Conservation (phyloP, 306 rosid genomes). For the Cucurbita pepo region DNA sequence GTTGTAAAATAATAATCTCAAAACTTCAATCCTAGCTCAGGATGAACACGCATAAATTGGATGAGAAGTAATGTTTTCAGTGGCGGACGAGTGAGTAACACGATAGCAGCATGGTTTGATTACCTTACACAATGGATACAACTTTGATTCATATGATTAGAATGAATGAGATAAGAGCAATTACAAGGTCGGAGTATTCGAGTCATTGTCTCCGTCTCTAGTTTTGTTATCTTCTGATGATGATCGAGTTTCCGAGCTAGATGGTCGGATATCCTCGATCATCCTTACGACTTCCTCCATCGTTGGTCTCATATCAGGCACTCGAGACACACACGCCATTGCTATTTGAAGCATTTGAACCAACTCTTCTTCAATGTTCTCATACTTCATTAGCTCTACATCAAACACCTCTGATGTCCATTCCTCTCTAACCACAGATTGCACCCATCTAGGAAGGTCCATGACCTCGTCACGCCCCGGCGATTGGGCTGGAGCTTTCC, state of each 20-base stretch:
- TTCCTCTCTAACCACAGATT: slow-evolving; percentile 76
- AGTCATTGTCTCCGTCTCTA: slow-evolving; percentile 3
- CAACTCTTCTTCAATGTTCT: slow-evolving; percentile 74
- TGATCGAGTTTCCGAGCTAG: slow-evolving; percentile 26
- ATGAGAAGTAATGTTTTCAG: too few relatives aligned
- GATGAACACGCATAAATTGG: too few relatives aligned
- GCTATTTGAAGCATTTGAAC: slow-evolving; percentile 93
- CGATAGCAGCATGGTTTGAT: too few relatives aligned
- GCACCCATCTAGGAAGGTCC: slow-evolving; percentile 92
- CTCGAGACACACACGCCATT: slow-evolving; percentile 71
- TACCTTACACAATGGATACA: too few relatives aligned
- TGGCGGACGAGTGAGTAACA: too few relatives aligned
- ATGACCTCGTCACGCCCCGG: slow-evolving; percentile 53
- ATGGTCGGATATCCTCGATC: slow-evolving; percentile 49
- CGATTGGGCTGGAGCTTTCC: slow-evolving; percentile 57
- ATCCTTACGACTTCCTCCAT: slow-evolving; percentile 66
- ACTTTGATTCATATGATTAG: too few relatives aligned
- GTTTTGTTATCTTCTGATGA: slow-evolving; percentile 29
- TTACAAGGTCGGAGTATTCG: slow-evolving; percentile 15
- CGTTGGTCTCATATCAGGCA: slow-evolving; percentile 63
- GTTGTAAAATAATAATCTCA: too few relatives aligned
- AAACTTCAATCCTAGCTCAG: too few relatives aligned
- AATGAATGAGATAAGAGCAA: slow-evolving; percentile 16
- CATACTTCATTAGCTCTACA: slow-evolving; percentile 56
- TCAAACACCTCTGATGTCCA: slow-evolving; percentile 98